Evolutionary conservation across 371 early-diverging fungal genomes (phyloP), one percentile per base, ranked within the genome.

Genomic region (Cladochytrium tenue): DNA sequence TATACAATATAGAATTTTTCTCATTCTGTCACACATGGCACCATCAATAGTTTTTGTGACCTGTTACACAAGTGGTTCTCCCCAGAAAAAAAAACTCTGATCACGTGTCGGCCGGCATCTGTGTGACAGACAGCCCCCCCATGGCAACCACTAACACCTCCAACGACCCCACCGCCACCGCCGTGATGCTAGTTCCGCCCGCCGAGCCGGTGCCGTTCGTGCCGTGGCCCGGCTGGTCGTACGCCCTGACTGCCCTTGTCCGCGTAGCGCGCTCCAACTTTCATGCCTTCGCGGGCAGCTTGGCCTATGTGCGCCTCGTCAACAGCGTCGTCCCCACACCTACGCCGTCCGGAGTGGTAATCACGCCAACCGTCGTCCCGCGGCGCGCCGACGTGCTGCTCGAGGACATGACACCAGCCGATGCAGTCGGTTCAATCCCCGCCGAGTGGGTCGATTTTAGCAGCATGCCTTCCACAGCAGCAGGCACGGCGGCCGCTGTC

Each of bases 371-470:
- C 1, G 51, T 63, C 32, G 70, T 79, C 33, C 76, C 76, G 43
- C 64, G 75, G 7, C 64, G 73, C 28, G 43, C 64, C 10, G 74
- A 71, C 32, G 60, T 70, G 10, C 27, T 70, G 1, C 67, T 63
- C 10, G 70, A 70, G 3, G 62, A 43, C 34, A 63, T 67, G 66
- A 34, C 50, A n/a, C 20, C 31, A 4, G 34, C 34, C 25, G 70
- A 70, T 23, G 63, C 71, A 15, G 31, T 31, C 32, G 75, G 75
- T 20, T 25, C 51, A 3, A 34, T 76, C 51, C 58, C 67, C 43
- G 67, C 65, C 23, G 76, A 76, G 62, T 72, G 72, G 76, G 32
- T 76, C 28, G 60, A 63, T 30, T 68, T n/a, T n/a, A n/a, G n/a
- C n/a, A n/a, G n/a, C n/a, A n/a, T n/a, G n/a, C n/a, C n/a, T n/a